Conservation (phyloP, 352 stramenopile genomes). For the Phytophthora fragariae region DNA sequence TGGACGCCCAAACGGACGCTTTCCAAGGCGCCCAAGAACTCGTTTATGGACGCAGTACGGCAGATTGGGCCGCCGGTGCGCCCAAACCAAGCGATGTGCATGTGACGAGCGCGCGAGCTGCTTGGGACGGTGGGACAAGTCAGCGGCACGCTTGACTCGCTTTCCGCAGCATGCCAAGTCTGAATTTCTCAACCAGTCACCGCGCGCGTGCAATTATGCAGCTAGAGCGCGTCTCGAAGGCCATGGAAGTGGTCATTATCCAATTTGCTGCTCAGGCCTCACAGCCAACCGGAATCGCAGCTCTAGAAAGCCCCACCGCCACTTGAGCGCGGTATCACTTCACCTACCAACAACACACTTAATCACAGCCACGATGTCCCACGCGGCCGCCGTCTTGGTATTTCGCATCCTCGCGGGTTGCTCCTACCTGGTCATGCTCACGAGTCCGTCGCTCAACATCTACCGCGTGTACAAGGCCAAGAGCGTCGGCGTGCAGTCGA, state of each 20-base stretch:
- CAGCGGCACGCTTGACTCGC: conserved; percentile 10
- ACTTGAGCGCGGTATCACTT: conserved; percentile 27
- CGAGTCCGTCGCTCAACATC: conserved; percentile 34
- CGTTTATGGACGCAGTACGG: not conserved
- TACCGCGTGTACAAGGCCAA: conserved; percentile 34
- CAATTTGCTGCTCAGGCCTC: conserved; percentile 21
- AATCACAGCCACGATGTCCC: conserved; percentile 16
- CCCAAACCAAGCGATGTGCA: not conserved
- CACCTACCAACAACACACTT: conserved; percentile 6
- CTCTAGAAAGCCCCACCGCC: not conserved
- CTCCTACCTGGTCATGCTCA: conserved; percentile 33
- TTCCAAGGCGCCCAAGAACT: not conserved
- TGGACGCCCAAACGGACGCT: conserved; percentile 1
- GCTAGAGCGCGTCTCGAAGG: conserved; percentile 1
- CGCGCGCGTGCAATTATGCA: conserved; percentile 25
- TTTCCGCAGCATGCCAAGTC: not conserved
- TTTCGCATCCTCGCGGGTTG: conserved; percentile 31
- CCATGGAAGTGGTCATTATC: conserved; percentile 23
- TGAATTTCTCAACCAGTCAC: conserved; percentile 32
- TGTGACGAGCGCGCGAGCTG: conserved; percentile 26
- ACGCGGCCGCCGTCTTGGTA: conserved; percentile 15
- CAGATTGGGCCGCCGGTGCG: not conserved
- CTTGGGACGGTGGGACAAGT: conserved; percentile 26
- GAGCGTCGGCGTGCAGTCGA: conserved; percentile 32
- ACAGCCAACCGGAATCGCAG: conserved; percentile 11